A percentile compares a stretch with the other conserved stretches of the same genome.
Conservation (phyloP, 257 asterid species). For the Rhazya stricta region DNA sequence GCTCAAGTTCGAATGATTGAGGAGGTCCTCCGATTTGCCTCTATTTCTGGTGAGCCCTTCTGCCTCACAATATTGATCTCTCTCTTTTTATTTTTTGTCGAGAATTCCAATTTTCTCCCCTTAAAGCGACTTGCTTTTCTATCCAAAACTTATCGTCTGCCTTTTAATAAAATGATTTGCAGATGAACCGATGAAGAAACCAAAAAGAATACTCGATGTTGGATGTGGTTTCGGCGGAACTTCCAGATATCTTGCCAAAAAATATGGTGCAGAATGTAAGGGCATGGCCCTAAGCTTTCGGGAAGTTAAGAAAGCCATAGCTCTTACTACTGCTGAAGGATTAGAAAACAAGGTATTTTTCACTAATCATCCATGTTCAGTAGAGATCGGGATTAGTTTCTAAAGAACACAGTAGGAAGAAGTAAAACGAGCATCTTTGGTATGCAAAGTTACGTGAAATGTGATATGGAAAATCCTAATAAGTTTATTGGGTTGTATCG, state of each 20-base stretch:
- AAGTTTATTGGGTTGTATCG: no score
- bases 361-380: no score
- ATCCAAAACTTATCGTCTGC: no score
- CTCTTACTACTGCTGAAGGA: slow-evolving; percentile 74
- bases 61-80: not conserved
- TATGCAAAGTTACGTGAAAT: no score
- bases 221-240: slow-evolving; percentile 99
- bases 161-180: slow-evolving; percentile 1
- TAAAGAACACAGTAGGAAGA: no score
- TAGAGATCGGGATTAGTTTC: no score
- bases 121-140: not conserved
- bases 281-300: slow-evolving; percentile 95
- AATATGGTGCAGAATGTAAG: slow-evolving; percentile 55
- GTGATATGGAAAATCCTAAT: no score
- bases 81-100: not conserved
- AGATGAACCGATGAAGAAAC: slow-evolving; percentile 50
- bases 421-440: no score
- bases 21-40: slow-evolving; percentile 67
- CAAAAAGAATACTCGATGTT: slow-evolving; percentile 66
- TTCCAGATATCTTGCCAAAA: slow-evolving; percentile 68
- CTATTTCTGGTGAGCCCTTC: slow-evolving; percentile 41
- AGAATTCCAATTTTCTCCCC: no score
- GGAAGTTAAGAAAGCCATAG: slow-evolving; percentile 82
- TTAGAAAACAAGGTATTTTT: slow-evolving; percentile 51
- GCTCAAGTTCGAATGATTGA: slow-evolving; percentile 97